Evolutionary conservation across 345 rosid species (phyloP).

Genomic region (Hirschfeldia incana): DNA sequence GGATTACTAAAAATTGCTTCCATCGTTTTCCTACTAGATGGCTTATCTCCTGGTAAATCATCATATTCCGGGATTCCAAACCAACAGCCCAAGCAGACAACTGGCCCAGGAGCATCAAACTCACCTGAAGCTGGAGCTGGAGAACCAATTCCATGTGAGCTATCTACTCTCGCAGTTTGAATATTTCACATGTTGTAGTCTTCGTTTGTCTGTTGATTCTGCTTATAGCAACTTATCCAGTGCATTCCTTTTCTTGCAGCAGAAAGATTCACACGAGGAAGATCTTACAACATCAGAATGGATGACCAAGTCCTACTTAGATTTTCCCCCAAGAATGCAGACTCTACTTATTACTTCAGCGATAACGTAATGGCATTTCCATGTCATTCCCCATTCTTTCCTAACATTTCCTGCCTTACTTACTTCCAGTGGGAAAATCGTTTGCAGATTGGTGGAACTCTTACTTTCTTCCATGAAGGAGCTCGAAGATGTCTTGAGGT

Average conservation of each 20-base stretch:
- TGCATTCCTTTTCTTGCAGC: slow-evolving; percentile 66
- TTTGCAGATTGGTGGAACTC: slow-evolving; percentile 93
- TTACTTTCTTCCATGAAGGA: slow-evolving; percentile 87
- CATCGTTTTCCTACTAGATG: slow-evolving; percentile 44
- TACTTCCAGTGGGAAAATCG: slow-evolving; percentile 12
- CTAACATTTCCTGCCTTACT: slow-evolving; percentile 13
- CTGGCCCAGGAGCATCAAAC: slow-evolving; percentile 45
- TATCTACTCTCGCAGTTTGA: slow-evolving; percentile 21
- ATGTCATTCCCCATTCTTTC: background rate
- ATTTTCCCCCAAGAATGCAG: slow-evolving; percentile 90
- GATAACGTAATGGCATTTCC: slow-evolving; percentile 62
- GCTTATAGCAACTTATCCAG: slow-evolving; percentile 45
- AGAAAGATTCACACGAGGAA: slow-evolving; percentile 92
- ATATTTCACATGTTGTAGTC: background rate
- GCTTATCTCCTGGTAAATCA: slow-evolving; percentile 43
- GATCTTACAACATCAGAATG: slow-evolving; percentile 96
- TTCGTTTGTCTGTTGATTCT: slow-evolving; percentile 21
- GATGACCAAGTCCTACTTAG: slow-evolving; percentile 86
- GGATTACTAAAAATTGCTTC: slow-evolving; percentile 23
- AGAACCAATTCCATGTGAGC: slow-evolving; percentile 69
- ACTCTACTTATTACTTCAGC: slow-evolving; percentile 90
- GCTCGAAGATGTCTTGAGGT: slow-evolving; percentile 96
- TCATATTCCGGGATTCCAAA: slow-evolving; percentile 46
- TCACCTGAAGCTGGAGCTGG: slow-evolving; percentile 42
- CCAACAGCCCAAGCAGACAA: slow-evolving; percentile 49